A percentile compares a stretch with the other conserved stretches of the same genome.
Evolutionary conservation across 345 rosid genomes (phyloP).

Genomic region (Excoecaria agallocha): DNA sequence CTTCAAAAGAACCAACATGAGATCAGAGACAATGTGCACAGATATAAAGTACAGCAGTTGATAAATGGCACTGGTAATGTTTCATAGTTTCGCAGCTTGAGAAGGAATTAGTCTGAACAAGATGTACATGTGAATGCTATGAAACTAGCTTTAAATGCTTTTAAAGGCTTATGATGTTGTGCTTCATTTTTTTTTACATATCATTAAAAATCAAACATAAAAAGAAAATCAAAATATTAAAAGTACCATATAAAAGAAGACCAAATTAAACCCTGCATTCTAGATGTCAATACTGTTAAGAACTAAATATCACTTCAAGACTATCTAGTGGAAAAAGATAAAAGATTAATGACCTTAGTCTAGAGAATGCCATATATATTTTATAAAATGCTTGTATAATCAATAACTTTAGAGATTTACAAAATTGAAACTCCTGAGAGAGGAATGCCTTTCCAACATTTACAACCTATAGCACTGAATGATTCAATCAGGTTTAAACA

Average conservation of each 20-base stretch:
- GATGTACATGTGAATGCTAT: neutral
- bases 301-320: neutral
- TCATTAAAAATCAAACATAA: neutral
- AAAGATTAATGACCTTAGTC: neutral
- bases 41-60: neutral
- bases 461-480: neutral
- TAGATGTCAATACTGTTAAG: neutral
- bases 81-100: neutral
- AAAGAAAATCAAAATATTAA: neutral
- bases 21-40: constrained; percentile 2
- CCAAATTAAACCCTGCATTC: neutral
- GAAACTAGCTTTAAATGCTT: neutral
- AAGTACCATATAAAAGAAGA: constrained; percentile 4
- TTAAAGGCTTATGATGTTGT: neutral
- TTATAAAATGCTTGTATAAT: neutral
- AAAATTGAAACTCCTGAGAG: neutral
- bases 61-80: neutral
- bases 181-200: neutral
- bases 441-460: neutral
- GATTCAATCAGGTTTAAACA: neutral
- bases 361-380: neutral
- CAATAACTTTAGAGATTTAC: neutral
- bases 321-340: neutral
- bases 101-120: neutral
- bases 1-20: neutral